A percentile compares a stretch with the other conserved stretches of the same genome.
These are phyloP conservation scores for Cladosporium sp. DNA, from an alignment of 2,329 filamentous ascomycete species.

Conservation along the genomic window DNA sequence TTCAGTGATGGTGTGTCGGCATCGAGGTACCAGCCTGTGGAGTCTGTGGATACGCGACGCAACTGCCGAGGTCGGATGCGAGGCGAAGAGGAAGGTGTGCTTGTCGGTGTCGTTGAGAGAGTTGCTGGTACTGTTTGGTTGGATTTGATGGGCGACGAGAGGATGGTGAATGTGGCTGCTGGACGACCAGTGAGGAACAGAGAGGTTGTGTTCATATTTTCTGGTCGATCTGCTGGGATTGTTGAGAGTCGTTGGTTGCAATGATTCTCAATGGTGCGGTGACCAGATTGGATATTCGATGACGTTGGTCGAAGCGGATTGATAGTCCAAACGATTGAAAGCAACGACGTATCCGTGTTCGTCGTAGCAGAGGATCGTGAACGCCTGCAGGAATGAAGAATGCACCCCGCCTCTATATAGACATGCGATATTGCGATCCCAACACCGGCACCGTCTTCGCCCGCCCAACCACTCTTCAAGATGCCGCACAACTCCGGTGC, in stretches of 20 bases:
- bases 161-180: constrained; percentile 19
- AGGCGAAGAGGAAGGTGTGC: constrained; percentile 10
- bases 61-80: constrained; percentile 1
- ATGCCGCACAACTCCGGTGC: background rate
- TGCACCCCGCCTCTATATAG: background rate
- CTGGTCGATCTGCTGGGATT: background rate
- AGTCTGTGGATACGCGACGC: constrained; percentile 13
- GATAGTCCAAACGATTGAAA: background rate
- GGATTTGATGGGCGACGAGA: constrained; percentile 1
- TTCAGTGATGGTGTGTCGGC: constrained; percentile 31
- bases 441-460: background rate
- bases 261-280: background rate
- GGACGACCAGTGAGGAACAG: constrained; percentile 33
- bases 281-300: background rate
- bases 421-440: background rate
- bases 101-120: constrained; percentile 1
- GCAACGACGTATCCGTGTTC: background rate
- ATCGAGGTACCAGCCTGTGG: constrained; percentile 33
- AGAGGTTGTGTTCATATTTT: constrained; percentile 32
- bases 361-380: background rate
- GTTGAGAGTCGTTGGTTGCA: background rate
- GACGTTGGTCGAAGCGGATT: background rate
- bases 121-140: background rate
- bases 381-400: constrained; percentile 12
- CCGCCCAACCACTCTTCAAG: background rate